These are phyloP conservation scores for Raffaelea albimanens DNA, from an alignment of 2,329 filamentous ascomycete species.

Conservation along the genomic window DNA sequence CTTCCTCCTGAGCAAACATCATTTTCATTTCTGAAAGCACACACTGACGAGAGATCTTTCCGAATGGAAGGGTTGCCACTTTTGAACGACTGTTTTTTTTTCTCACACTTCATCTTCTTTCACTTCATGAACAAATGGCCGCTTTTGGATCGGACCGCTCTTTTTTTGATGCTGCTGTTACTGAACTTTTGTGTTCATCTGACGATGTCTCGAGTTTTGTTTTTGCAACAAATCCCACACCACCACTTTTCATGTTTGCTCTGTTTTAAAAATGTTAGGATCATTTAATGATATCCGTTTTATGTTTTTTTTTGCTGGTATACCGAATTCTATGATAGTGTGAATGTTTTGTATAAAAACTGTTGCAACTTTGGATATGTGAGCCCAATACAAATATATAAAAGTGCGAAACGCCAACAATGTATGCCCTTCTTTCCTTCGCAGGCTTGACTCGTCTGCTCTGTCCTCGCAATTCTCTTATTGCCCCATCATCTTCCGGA, in stretches of 20 bases:
- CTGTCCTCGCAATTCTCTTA: not conserved
- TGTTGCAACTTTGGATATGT: too few relatives aligned
- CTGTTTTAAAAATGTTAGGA: not conserved
- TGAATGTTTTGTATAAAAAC: too few relatives aligned
- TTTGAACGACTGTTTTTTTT: not conserved
- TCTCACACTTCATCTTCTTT: not conserved
- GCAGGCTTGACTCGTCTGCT: too few relatives aligned
- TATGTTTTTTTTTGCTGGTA: too few relatives aligned
- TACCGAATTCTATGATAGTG: too few relatives aligned
- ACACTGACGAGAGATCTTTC: too few relatives aligned
- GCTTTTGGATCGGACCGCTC: not conserved
- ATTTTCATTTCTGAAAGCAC: too few relatives aligned
- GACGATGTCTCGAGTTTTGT: not conserved
- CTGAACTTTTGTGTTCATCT: not conserved
- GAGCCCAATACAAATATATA: too few relatives aligned
- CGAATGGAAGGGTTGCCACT: not conserved
- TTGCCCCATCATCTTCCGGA: slow-evolving; percentile 58
- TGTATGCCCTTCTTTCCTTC: too few relatives aligned
- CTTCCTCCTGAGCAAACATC: too few relatives aligned
- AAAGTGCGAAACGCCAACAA: too few relatives aligned
- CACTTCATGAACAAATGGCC: not conserved
- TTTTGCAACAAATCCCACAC: not conserved
- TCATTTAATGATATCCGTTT: too few relatives aligned
- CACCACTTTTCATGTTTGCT: not conserved
- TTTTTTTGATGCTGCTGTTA: not conserved